Evolutionary conservation across 2,329 filamentous ascomycete genomes (phyloP).

Genomic region (Fusarium sp.): DNA sequence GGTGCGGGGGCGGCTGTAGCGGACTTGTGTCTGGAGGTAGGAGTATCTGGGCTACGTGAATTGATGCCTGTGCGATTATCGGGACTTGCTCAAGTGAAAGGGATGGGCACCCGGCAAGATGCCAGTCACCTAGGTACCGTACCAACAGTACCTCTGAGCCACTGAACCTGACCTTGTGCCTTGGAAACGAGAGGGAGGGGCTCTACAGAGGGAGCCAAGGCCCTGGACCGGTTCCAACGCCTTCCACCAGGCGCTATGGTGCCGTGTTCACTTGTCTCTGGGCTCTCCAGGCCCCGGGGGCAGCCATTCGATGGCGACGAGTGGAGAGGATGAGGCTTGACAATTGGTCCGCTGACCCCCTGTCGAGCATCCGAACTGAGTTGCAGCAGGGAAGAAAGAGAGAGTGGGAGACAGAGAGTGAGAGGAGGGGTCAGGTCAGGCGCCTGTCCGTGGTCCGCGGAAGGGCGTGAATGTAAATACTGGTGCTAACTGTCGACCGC

Average conservation of each 20-base stretch:
- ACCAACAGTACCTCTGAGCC: slow-evolving; percentile 21
- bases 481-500: too few species aligned
- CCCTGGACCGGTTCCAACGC: slow-evolving; percentile 44
- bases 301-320: slow-evolving; percentile 38
- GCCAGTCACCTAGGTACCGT: slow-evolving; percentile 18
- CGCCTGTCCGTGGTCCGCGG: slow-evolving; percentile 11
- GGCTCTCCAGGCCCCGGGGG: slow-evolving; percentile 18
- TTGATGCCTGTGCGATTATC: slow-evolving; percentile 51
- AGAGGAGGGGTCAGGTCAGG: slow-evolving; percentile 18
- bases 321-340: slow-evolving; percentile 34
- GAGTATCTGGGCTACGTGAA: slow-evolving; percentile 45
- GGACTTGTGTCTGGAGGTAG: slow-evolving; percentile 37
- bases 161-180: slow-evolving; percentile 33
- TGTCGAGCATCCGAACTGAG: slow-evolving; percentile 43
- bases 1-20: slow-evolving; percentile 46
- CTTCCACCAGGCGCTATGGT: slow-evolving; percentile 43
- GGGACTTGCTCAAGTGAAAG: slow-evolving; percentile 40
- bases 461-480: slow-evolving; percentile 16
- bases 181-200: slow-evolving; percentile 38
- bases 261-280: slow-evolving; percentile 22
- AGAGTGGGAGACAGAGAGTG: slow-evolving; percentile 6
- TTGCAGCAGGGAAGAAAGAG: slow-evolving; percentile 39
- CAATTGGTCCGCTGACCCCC: slow-evolving; percentile 38
- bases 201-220: slow-evolving; percentile 42
- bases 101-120: slow-evolving; percentile 30